A percentile compares a stretch with the other conserved stretches of the same genome.
These are phyloP conservation scores for Septoria petroselini DNA, from an alignment of 2,329 filamentous ascomycete species.

Conservation along the genomic window DNA sequence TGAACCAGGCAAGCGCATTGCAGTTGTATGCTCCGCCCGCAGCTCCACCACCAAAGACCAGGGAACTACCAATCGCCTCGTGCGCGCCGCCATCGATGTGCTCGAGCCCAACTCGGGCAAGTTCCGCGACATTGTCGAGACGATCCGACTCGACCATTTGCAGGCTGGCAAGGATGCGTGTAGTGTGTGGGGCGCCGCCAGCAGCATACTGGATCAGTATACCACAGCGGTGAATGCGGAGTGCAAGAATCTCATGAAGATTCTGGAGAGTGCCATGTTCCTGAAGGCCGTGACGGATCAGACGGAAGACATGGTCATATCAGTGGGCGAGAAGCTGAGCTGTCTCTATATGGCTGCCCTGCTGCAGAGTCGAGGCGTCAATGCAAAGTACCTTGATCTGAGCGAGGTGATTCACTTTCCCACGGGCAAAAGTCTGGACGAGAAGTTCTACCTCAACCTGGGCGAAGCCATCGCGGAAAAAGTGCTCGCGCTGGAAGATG, in stretches of 20 bases:
- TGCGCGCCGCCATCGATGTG: constrained; percentile 49
- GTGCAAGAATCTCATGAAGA: constrained; percentile 77
- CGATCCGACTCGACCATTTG: constrained; percentile 80
- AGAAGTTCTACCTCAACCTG: constrained; percentile 48
- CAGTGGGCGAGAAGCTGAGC: constrained; percentile 92
- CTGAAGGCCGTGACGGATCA: constrained; percentile 52
- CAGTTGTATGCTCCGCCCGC: constrained; percentile 91
- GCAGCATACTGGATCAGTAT: constrained; percentile 53
- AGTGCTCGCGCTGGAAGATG: constrained; percentile 45
- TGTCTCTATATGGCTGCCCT: constrained; percentile 87
- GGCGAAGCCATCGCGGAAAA: constrained; percentile 43
- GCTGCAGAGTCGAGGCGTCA: constrained; percentile 74
- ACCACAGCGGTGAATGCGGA: constrained; percentile 68
- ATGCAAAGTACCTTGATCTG: constrained; percentile 86
- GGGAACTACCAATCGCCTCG: constrained; percentile 81
- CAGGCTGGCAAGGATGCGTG: constrained; percentile 59
- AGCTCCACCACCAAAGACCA: constrained; percentile 92
- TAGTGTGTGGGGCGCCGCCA: constrained; percentile 26
- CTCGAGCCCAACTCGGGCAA: constrained; percentile 45
- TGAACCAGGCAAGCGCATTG: constrained; percentile 63
- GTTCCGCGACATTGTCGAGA: constrained; percentile 72
- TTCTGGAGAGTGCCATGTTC: constrained; percentile 61
- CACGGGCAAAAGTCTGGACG: constrained; percentile 43
- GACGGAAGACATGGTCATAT: constrained; percentile 71
- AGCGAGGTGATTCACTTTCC: constrained; percentile 72